Conservation (phyloP, 139 green algal genomes). For the Astrephomene gubernaculifera region DNA sequence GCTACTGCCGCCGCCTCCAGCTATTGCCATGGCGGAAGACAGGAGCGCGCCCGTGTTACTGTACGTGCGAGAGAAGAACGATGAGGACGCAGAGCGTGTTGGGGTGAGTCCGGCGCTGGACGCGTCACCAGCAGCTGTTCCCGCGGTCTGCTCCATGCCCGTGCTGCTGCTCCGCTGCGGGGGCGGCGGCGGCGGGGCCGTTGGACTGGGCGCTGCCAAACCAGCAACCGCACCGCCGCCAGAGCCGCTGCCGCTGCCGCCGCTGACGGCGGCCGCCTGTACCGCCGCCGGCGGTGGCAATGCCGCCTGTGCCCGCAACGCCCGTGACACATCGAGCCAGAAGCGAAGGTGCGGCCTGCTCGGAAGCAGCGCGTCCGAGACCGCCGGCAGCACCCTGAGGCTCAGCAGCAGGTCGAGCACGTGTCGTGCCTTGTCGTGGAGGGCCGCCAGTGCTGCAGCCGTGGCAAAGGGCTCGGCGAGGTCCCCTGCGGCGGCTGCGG, state of each 20-base stretch:
- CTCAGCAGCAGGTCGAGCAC: conserved; percentile 47
- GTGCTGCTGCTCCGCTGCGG: conserved; percentile 6
- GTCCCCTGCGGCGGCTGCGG: background rate
- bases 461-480: background rate
- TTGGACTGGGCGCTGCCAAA: background rate
- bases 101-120: background rate
- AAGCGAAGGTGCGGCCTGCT: conserved; percentile 28
- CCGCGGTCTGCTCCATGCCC: background rate
- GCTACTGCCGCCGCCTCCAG: background rate
- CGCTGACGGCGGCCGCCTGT: background rate
- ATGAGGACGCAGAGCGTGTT: background rate
- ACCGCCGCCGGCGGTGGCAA: background rate
- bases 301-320: background rate
- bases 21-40: background rate
- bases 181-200: background rate
- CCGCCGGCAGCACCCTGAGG: conserved; percentile 39
- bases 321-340: conserved; percentile 43
- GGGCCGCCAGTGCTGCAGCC: background rate
- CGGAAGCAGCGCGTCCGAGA: conserved; percentile 31
- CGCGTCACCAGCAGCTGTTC: background rate
- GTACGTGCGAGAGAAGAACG: conserved; percentile 38
- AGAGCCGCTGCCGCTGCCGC: background rate
- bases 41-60: conserved; percentile 33
- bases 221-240: background rate
- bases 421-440: conserved; percentile 41